phyloP scores from a whole-genome alignment of 352 stramenopile genomes.

The Phytopythium aichiense region DNA sequence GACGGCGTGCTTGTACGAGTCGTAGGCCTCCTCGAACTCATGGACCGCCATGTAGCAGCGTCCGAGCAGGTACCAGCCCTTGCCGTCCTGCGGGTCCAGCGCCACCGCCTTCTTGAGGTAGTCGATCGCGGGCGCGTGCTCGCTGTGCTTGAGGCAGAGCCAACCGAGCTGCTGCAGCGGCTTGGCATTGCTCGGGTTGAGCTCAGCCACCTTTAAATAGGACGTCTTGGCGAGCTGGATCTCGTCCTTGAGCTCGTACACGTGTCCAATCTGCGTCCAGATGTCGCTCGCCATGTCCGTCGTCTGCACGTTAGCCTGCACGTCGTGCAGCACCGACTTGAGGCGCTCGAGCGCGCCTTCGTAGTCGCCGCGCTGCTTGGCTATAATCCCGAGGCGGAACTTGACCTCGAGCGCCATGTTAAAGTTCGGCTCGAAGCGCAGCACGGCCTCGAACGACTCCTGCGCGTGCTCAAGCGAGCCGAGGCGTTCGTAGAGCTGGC shows the following conservation, averaged over 20 bases:
- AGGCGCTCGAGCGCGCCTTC: constrained; percentile 77
- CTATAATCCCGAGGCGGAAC: constrained; percentile 82
- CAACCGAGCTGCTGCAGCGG: constrained; percentile 80
- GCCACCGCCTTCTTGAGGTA: constrained; percentile 81
- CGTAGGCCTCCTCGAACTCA: constrained; percentile 88
- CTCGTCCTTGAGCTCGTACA: constrained; percentile 86
- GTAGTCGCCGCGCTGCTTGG: constrained; percentile 79
- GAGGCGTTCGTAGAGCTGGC: constrained; percentile 81
- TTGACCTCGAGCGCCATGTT: constrained; percentile 88
- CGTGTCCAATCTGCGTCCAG: constrained; percentile 85
- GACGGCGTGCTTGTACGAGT: constrained; percentile 88
- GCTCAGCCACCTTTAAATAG: constrained; percentile 79
- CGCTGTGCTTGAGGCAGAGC: constrained; percentile 82
- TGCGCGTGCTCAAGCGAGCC: constrained; percentile 81
- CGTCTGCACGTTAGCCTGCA: constrained; percentile 76
- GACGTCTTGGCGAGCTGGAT: constrained; percentile 83
- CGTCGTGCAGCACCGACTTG: constrained; percentile 78
- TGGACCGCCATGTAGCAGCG: constrained; percentile 91
- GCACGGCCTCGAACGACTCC: constrained; percentile 81
- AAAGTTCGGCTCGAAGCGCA: constrained; percentile 84
- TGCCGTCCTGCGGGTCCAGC: constrained; percentile 79
- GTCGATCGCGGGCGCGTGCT: constrained; percentile 79
- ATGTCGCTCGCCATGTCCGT: constrained; percentile 86
- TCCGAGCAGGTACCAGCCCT: constrained; percentile 88
- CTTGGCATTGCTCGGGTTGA: constrained; percentile 84